Conservation (phyloP, 2,329 filamentous ascomycete genomes). For the Botrytis byssoidea region DNA sequence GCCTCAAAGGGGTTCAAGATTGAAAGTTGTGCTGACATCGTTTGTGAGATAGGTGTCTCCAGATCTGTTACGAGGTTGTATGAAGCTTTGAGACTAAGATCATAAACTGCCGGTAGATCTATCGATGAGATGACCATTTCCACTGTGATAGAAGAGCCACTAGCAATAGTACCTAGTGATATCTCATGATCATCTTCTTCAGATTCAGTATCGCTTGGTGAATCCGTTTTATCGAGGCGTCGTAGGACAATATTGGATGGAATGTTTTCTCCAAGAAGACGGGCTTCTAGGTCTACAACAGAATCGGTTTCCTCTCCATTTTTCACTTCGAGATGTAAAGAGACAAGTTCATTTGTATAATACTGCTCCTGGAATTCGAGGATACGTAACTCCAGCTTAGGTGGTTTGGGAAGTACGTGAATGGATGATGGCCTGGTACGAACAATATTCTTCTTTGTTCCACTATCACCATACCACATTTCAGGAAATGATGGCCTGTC, state of each 20-base stretch:
- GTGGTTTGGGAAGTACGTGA: conserved; percentile 81
- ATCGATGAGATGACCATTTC: conserved; percentile 52
- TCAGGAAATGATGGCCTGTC: conserved; percentile 44
- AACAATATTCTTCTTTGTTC: conserved; percentile 47
- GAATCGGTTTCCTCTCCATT: conserved; percentile 85
- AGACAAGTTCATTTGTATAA: conserved; percentile 79
- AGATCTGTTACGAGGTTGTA: conserved; percentile 80
- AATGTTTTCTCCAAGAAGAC: conserved; percentile 59
- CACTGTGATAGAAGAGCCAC: conserved; percentile 45
- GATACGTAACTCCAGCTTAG: conserved; percentile 78
- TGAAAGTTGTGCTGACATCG: conserved; percentile 64
- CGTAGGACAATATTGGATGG: conserved; percentile 47
- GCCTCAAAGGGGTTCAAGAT: conserved; percentile 86
- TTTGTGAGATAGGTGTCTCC: conserved; percentile 77
- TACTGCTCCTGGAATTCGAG: conserved; percentile 66
- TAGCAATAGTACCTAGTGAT: conserved; percentile 44
- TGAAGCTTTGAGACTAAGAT: conserved; percentile 68
- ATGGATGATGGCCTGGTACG: conserved; percentile 56
- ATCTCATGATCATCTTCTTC: conserved; percentile 22
- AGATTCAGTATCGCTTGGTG: not conserved
- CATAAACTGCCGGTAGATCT: conserved; percentile 55
- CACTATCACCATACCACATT: conserved; percentile 52
- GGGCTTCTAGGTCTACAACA: conserved; percentile 66
- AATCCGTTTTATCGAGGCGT: conserved; percentile 7
- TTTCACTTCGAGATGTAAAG: conserved; percentile 64